These are phyloP conservation scores for Camillea tinctor DNA, from an alignment of 2,329 filamentous ascomycete genomes.

Conservation along the genomic window DNA sequence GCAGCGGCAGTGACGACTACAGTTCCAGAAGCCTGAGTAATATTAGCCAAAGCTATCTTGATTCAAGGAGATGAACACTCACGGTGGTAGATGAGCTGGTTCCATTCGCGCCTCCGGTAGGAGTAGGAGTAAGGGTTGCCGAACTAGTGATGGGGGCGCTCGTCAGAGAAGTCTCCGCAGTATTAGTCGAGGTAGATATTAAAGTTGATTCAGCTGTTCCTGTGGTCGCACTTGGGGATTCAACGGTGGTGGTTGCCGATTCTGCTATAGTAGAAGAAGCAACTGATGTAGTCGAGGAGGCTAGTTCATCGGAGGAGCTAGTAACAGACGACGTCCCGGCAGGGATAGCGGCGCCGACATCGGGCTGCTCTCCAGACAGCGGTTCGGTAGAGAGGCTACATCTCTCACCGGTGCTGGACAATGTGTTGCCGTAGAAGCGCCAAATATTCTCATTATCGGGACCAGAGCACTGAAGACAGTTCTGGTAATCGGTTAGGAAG, in stretches of 20 bases:
- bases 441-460: constrained; percentile 44
- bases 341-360: constrained; percentile 15
- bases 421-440: constrained; percentile 40
- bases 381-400: constrained; percentile 30
- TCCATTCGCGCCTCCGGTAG: constrained; percentile 1
- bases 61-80: neutral
- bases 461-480: constrained; percentile 41
- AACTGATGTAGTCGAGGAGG: neutral
- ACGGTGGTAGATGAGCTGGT: constrained; percentile 17
- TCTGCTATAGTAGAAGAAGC: constrained; percentile 4
- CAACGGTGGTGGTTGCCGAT: constrained; percentile 1
- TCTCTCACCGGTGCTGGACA: constrained; percentile 32
- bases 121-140: constrained; percentile 5
- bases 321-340: constrained; percentile 8
- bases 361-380: constrained; percentile 19
- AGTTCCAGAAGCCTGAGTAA: constrained; percentile 11
- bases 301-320: constrained; percentile 2
- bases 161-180: neutral
- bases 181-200: neutral
- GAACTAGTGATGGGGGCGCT: neutral
- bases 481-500: constrained; percentile 42
- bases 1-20: constrained; percentile 8
- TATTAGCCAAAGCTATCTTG: constrained; percentile 4
- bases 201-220: neutral
- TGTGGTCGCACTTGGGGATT: neutral